Percentiles rank a stretch among this genome's conserved stretches.
phyloP scores from a whole-genome alignment of 2,329 filamentous ascomycete species.

The Epichloe typhina region DNA sequence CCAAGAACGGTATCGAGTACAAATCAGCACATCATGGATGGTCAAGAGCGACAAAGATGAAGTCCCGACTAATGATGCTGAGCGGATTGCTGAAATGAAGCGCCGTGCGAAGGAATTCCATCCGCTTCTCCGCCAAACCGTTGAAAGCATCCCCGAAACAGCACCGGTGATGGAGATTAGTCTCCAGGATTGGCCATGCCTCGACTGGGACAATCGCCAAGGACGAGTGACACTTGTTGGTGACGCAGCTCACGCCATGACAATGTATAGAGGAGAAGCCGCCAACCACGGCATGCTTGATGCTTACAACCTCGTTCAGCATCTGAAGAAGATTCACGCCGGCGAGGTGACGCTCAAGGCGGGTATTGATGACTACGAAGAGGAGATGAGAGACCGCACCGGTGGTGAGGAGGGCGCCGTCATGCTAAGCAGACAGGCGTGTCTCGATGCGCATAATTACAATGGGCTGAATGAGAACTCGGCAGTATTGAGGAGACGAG shows the following conservation, averaged over 20 bases:
- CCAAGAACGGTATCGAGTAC: constrained; percentile 24
- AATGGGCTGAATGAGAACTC: constrained; percentile 19
- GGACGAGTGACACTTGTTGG: constrained; percentile 36
- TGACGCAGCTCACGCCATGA: constrained; percentile 46
- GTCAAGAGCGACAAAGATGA: constrained; percentile 20
- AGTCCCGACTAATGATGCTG: constrained; percentile 19
- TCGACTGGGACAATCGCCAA: constrained; percentile 26
- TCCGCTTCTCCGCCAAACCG: constrained; percentile 26
- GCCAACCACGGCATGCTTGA: constrained; percentile 29
- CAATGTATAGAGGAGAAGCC: constrained; percentile 34
- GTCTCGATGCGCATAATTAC: constrained; percentile 20
- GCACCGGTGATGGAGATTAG: constrained; percentile 22
- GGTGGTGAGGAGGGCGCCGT: constrained; percentile 13
- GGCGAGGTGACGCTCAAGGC: constrained; percentile 5
- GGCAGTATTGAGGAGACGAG: constrained; percentile 16
- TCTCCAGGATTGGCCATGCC: constrained; percentile 23
- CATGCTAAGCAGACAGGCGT: constrained; percentile 19
- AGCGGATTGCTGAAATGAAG: constrained; percentile 27
- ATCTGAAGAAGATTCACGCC: constrained; percentile 9
- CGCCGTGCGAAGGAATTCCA: constrained; percentile 18
- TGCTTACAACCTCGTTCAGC: constrained; percentile 17
- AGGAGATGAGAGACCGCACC: constrained; percentile 17
- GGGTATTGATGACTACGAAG: constrained; percentile 17
- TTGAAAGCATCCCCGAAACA: constrained; percentile 30
- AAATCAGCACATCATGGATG: constrained; percentile 35